Evolutionary conservation across 2,329 filamentous ascomycete species (phyloP).

Genomic region (Ophiostoma sp.): DNA sequence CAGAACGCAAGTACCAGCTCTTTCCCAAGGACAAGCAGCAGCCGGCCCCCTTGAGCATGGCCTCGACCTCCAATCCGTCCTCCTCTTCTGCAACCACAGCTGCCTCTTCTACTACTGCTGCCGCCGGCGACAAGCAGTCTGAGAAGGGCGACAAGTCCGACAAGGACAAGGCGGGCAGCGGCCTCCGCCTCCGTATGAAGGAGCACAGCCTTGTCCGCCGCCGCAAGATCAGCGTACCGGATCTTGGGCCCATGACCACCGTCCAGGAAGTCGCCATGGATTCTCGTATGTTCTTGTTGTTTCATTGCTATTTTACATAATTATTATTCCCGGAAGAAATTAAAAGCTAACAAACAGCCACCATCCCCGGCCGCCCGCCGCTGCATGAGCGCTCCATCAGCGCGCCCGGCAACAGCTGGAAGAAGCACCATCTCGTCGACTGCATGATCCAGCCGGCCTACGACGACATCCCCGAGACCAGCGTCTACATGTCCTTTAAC

Average conservation of each 20-base stretch:
- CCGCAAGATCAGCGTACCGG: conserved; percentile 59
- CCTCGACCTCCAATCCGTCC: neutral
- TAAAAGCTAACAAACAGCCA: conserved; percentile 44
- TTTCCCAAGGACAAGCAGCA: conserved; percentile 45
- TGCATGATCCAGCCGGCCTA: conserved; percentile 33
- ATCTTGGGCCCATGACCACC: conserved; percentile 63
- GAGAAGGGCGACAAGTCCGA: neutral
- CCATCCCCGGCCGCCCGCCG: conserved; percentile 60
- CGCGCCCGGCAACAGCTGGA: conserved; percentile 51
- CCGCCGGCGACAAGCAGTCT: conserved; percentile 3
- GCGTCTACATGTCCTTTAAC: conserved; percentile 21
- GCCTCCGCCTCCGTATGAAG: conserved; percentile 48
- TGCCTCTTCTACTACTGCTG: neutral
- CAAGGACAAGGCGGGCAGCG: conserved; percentile 5
- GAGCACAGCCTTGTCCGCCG: conserved; percentile 53
- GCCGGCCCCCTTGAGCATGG: neutral
- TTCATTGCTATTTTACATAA: conserved; percentile 14
- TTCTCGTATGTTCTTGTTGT: conserved; percentile 52
- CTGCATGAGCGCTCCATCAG: conserved; percentile 61
- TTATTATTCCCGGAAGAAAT: no score
- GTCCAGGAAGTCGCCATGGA: conserved; percentile 64
- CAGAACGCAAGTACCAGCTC: conserved; percentile 56
- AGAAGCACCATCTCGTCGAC: conserved; percentile 41
- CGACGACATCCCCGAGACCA: conserved; percentile 35
- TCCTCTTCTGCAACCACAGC: neutral